These are phyloP conservation scores for Kazachstania martiniae DNA, from an alignment of 805 yeast genomes.

Conservation along the genomic window DNA sequence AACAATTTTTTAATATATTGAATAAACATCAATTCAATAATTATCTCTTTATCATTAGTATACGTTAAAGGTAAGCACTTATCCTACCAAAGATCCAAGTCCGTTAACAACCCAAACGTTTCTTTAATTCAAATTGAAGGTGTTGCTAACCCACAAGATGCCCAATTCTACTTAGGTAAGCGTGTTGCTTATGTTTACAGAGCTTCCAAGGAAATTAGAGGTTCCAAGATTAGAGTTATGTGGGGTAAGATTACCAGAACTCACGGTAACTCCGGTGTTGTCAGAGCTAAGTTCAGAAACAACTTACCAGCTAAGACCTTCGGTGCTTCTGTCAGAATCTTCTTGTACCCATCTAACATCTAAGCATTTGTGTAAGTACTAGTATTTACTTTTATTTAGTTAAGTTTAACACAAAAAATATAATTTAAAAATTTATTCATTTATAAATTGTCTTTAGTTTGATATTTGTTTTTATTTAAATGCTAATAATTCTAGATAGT, in stretches of 20 bases:
- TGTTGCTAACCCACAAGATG: slow-evolving; percentile 81
- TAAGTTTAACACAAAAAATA: background rate
- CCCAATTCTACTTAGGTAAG: slow-evolving; percentile 98
- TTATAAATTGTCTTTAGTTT: background rate
- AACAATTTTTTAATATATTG: background rate
- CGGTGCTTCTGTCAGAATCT: slow-evolving; percentile 98
- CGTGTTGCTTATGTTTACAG: slow-evolving; percentile 98
- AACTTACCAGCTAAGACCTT: slow-evolving; percentile 98
- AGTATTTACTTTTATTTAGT: background rate
- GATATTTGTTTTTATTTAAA: background rate
- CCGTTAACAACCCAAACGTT: slow-evolving; percentile 93
- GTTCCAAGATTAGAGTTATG: slow-evolving; percentile 97
- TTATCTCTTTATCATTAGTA: slow-evolving; percentile 36
- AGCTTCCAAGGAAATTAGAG: slow-evolving; percentile 94
- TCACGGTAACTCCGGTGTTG: slow-evolving; percentile 97
- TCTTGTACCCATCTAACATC: slow-evolving; percentile 99
- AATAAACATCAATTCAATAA: background rate
- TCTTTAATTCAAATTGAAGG: slow-evolving; percentile 96
- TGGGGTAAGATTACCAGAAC: slow-evolving; percentile 99
- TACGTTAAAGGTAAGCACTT: slow-evolving; percentile 99
- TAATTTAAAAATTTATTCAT: background rate
- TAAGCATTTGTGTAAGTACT: slow-evolving; percentile 31
- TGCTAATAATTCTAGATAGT: background rate
- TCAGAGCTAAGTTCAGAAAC: slow-evolving; percentile 96
- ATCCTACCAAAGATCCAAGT: slow-evolving; percentile 98